phyloP scores from a whole-genome alignment of 2,329 filamentous ascomycete genomes.

The Amylocarpus encephaloides region DNA sequence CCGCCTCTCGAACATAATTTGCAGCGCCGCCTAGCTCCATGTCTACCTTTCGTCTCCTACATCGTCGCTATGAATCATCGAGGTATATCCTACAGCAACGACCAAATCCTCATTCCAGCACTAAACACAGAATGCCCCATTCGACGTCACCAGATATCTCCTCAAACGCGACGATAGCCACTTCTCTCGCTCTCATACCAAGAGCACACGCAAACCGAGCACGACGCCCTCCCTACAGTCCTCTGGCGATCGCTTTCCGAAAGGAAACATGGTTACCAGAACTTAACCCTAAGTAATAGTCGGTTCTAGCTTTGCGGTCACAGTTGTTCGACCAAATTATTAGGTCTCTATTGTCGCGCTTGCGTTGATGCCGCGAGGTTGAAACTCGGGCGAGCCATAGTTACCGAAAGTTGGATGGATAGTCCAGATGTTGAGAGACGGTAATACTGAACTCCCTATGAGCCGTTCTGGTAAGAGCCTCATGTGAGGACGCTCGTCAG shows the following conservation, averaged over 20 bases:
- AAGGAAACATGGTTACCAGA: constrained; percentile 68
- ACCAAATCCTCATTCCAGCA: constrained; percentile 21
- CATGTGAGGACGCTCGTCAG: constrained; percentile 71
- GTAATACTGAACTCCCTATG: constrained; percentile 61
- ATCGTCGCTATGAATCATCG: constrained; percentile 10
- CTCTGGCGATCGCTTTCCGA: constrained; percentile 66
- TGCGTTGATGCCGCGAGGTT: constrained; percentile 32
- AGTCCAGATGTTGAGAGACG: constrained; percentile 50
- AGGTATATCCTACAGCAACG: constrained; percentile 12
- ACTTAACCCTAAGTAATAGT: constrained; percentile 90
- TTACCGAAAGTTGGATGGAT: constrained; percentile 44
- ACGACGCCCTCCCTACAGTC: constrained; percentile 74
- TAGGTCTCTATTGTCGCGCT: constrained; percentile 41
- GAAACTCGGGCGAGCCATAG: constrained; percentile 43
- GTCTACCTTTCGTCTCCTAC: constrained; percentile 2
- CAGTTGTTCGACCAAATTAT: constrained; percentile 64
- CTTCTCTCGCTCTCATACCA: constrained; percentile 32
- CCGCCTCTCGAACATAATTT: constrained; percentile 22
- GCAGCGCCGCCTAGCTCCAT: constrained; percentile 17
- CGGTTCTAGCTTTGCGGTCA: constrained; percentile 73
- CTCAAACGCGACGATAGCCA: constrained; percentile 27
- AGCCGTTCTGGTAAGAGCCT: constrained; percentile 71
- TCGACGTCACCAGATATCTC: constrained; percentile 20
- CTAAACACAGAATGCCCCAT: constrained; percentile 20
- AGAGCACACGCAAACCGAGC: constrained; percentile 44